Evolutionary conservation across 768 basidiomycete genomes (phyloP), one percentile per base, ranked within the genome.

Genomic region (Termitomyces sp.): DNA sequence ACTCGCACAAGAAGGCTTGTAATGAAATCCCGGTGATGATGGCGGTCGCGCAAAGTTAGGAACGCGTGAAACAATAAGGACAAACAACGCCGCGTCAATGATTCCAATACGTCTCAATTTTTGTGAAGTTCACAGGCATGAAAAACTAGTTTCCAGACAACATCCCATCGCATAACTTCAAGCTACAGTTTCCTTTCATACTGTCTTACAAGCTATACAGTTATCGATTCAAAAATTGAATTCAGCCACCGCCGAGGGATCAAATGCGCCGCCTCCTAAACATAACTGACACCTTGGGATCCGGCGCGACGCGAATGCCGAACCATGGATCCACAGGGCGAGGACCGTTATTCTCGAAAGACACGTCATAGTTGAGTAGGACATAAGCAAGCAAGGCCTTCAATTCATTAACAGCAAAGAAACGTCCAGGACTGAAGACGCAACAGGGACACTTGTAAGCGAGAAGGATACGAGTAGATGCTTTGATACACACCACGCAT

Each of bases 371-470:
- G 41, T 69, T 73, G 56, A 74, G 46, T 22, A 76, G 55, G 22
- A 77, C 64, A 64, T 75, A 66, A 1, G 76, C 76, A 18, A 74
- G 63, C 62, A 79, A 70, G 7, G 70, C 69, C 64, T 80, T 79
- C 34, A 80, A 56, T 58, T 76, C 76, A 51, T 72, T 76, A 24
- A 73, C 73, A 18, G 77, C 77, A 61, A 80, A 78, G 64, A 79
- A 77, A 13, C 78, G 69, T 31, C 78, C 76, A n/a, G 78, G 75
- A 56, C 73, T 67, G 45, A 37, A n/a, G 33, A 37, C 50, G 26
- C 16, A 31, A 31, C 28, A 41, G 47, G 5, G 15, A 24, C 7
- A 41, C 18, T 31, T 20, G 10, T 13, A 4, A 48, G 16, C 15
- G 37, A 41, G 28, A 41, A 16, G 22, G 31, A 33, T 42, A 5